phyloP scores from a whole-genome alignment of 2,329 filamentous ascomycete species.

The Biscogniauxia sp. region DNA sequence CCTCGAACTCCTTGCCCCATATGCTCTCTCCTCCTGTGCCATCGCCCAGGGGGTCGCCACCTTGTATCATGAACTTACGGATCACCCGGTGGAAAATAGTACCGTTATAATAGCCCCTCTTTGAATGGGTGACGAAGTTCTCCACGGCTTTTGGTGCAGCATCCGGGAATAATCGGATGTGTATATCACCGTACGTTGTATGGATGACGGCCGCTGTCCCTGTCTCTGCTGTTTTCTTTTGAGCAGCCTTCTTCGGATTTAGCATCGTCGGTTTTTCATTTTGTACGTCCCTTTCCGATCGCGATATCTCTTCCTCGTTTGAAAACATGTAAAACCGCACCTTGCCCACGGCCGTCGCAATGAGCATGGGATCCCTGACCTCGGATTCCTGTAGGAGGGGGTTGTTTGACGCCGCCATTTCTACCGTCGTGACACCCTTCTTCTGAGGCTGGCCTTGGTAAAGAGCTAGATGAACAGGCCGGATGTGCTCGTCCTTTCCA shows the following conservation, averaged over 20 bases:
- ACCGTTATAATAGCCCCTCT: conserved; percentile 92
- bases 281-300: conserved; percentile 83
- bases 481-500: conserved; percentile 84
- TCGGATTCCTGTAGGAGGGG: conserved; percentile 91
- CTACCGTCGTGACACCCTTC: conserved; percentile 88
- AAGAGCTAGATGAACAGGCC: conserved; percentile 76
- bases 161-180: conserved; percentile 87
- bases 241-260: conserved; percentile 53
- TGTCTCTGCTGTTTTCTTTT: conserved; percentile 65
- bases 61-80: conserved; percentile 96
- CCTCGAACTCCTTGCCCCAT: conserved; percentile 88
- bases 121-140: conserved; percentile 92
- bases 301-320: conserved; percentile 80
- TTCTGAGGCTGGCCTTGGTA: conserved; percentile 96
- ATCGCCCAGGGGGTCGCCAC: conserved; percentile 81
- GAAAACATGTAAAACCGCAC: conserved; percentile 98
- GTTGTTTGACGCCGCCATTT: conserved; percentile 95
- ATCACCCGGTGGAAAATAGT: conserved; percentile 98
- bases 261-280: conserved; percentile 84
- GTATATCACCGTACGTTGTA: conserved; percentile 91
- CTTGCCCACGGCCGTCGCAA: conserved; percentile 81
- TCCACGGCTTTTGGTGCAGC: conserved; percentile 93
- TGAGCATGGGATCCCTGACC: conserved; percentile 82
- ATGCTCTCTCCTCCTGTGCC: conserved; percentile 89
- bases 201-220: conserved; percentile 83